Base-by-base conservation (phyloP, 192 early-diverging fungal species). In the Entomortierella lignicola region DNA sequence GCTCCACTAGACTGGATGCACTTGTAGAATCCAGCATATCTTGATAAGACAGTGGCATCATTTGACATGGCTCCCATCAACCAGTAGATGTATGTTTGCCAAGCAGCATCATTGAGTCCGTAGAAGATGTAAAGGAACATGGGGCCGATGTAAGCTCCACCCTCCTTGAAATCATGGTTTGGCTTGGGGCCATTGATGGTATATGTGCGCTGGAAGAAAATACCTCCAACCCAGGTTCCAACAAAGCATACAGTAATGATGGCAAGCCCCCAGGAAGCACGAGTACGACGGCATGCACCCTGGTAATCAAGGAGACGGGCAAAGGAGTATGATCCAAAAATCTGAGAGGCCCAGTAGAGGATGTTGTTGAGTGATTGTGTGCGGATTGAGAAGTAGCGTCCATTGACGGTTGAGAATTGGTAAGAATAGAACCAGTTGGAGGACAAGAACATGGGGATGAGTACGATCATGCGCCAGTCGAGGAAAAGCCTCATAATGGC, bases 1-100 rank as follows among this genome's bases (percentile, higher is more conserved):
- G 81, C 87, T n/a, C 88, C 91, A 59, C 89, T 86, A 64, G 90
- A 92, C 87, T 96, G 95, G 60, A 94, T 91, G 58, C 91, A 92
- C 89, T 97, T 97, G 91, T 97, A 97, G 86, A 92, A 95, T 4
- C 94, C 95, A 55, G 89, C 87, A 66, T 91, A 94, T 53, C 91
- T 88, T 23, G 93, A 86, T 55, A 90, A 81, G 64, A 86, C 83
- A 63, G 89, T 88, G 66, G 88, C 86, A 81, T 97, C 92, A 81
- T 95, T 95, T 12, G 93, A 90, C 72, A 95, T 82, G 44, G 94
- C 88, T 20, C 94, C 95, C 73, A 97, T 90, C 30, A 97, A 68
- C 94, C 94, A 97, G 89, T 97, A 95, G 30, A 77, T 70, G 57
- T 61, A 73, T 47, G 80, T 81, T 85, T 97, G 95, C 85, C 91